phyloP scores from a whole-genome alignment of 352 stramenopile genomes.

The Aphanomyces cochlioides region DNA sequence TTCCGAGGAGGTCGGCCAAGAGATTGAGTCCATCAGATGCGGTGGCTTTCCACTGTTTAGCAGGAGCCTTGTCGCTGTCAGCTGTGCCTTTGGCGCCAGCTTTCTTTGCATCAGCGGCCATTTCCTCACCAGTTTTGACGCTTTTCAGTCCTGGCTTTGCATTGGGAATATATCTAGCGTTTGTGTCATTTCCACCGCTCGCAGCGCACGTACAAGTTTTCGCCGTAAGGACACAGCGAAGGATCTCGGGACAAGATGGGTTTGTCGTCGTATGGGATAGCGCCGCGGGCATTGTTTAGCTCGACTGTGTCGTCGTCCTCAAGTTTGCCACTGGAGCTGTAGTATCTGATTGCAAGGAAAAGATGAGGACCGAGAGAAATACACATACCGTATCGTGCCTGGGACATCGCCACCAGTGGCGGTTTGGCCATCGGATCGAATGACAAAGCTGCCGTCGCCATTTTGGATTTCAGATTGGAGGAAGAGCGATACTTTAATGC shows the following conservation, averaged over 20 bases:
- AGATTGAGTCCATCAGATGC: constrained; percentile 79
- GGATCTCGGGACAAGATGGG: constrained; percentile 60
- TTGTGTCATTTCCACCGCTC: neutral
- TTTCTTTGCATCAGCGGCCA: constrained; percentile 59
- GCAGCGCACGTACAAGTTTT: constrained; percentile 69
- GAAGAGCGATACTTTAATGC: constrained; percentile 90
- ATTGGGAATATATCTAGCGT: constrained; percentile 44
- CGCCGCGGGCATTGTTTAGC: constrained; percentile 50
- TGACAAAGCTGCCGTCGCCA: constrained; percentile 72
- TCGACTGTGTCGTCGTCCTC: constrained; percentile 68
- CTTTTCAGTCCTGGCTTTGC: constrained; percentile 43
- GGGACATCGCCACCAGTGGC: constrained; percentile 61
- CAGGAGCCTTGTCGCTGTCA: constrained; percentile 36
- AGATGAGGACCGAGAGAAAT: neutral
- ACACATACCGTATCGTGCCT: constrained; percentile 53
- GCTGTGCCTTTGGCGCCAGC: constrained; percentile 38
- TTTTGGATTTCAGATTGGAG: constrained; percentile 84
- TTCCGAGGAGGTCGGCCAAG: constrained; percentile 73
- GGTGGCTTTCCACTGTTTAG: constrained; percentile 74
- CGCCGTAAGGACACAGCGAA: constrained; percentile 53
- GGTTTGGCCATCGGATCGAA: constrained; percentile 74
- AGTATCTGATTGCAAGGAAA: constrained; percentile 20
- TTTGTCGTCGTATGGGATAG: constrained; percentile 47
- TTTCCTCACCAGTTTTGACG: constrained; percentile 40
- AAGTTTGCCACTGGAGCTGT: constrained; percentile 29